Conservation (phyloP, 306 rosid genomes). For the Prunus campanulata region DNA sequence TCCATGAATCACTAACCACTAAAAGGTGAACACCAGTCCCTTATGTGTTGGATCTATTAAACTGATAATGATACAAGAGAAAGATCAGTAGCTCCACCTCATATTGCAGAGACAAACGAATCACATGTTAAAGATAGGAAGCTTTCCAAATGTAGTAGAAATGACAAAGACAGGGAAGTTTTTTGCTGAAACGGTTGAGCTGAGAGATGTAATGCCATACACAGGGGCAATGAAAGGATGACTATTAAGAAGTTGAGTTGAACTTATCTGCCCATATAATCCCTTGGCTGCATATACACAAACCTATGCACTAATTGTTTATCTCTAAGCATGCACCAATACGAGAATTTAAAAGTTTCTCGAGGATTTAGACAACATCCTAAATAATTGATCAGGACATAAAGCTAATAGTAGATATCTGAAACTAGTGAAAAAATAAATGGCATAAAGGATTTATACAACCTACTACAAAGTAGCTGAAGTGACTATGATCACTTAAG, state of each 20-base stretch:
- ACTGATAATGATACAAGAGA: neutral
- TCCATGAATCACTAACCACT: neutral
- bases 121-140: neutral
- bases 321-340: neutral
- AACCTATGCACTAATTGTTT: neutral
- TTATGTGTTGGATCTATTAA: neutral
- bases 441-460: neutral
- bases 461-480: neutral
- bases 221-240: neutral
- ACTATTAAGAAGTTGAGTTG: neutral
- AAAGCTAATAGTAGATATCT: neutral
- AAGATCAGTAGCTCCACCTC: neutral
- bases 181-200: neutral
- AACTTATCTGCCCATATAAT: neutral
- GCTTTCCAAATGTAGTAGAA: neutral
- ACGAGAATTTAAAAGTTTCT: neutral
- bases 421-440: neutral
- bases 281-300: neutral
- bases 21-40: neutral
- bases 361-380: neutral
- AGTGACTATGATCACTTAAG: too few species aligned
- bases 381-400: neutral
- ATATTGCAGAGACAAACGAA: conserved; percentile 3
- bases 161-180: neutral
- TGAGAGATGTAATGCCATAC: neutral